Evolutionary conservation across 148 eudicot species (phyloP), one percentile per base, ranked within the genome.

Genomic region (Diospyros lotus): DNA sequence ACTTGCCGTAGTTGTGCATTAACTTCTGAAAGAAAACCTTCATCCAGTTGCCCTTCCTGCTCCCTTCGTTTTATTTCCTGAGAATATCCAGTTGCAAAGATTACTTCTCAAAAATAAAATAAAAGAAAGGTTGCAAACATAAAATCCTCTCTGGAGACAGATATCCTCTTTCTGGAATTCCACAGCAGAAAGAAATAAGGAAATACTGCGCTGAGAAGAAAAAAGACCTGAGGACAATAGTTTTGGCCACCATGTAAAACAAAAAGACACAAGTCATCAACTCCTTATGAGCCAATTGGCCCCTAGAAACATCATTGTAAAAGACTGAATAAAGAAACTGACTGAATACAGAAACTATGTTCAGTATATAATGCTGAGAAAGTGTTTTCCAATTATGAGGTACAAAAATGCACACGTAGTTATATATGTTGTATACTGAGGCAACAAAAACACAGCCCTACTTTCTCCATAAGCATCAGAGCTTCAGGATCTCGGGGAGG

Each of bases 1-100:
- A 95, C 99, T 85, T 95, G 96, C 51, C 97, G 96, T 45, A 96
- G 75, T 78, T 96, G 99, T 69, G 99, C 99, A 76, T 84, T 93
- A 80, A 96, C 97, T 88, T 96, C 98, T 71, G 99, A 72, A 65
- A 93, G 94, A 81, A 96, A 96, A 28, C 99, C 90, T 85, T 96
- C 98, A 74, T 96, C 99, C 60, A 96, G 78, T 76, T 88, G 83
- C 66, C 97, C 97, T 89, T 95, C 99, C 80, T 86, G 85, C 88
- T 91, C 99, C 77, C 94, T 89, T 82, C 86, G 88, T 68, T 81
- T 87, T 78, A 96, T 66, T 84, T 89, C 97, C 99, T 95, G 83
- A 68, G 48, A 74, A 74, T 64, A 45, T 28, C 28, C 0, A 28
- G 28, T 28, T 28, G 28, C 28, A 0, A 28, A 28, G 28, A 28